A percentile compares a stretch with the other conserved stretches of the same genome.
These are phyloP conservation scores for Picea abies DNA, from an alignment of 83 land plant genomes.

Conservation along the genomic window DNA sequence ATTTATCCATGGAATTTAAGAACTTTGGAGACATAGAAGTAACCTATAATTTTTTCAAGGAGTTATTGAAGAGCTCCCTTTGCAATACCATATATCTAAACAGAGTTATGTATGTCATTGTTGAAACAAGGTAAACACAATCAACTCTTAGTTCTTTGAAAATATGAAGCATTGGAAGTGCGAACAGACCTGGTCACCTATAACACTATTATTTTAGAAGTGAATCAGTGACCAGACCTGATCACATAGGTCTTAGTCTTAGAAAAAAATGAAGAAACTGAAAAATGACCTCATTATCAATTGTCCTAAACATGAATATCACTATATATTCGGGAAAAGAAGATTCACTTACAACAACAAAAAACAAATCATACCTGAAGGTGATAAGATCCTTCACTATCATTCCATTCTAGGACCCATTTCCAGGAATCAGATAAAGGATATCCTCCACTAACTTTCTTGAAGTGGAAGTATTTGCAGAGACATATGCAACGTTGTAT, in stretches of 20 bases:
- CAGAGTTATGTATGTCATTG: constrained; percentile 41
- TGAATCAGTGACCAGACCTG: too few relatives aligned
- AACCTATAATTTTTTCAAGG: constrained; percentile 25
- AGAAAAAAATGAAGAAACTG: neutral
- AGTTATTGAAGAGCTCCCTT: constrained; percentile 24
- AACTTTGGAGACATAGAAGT: constrained; percentile 15
- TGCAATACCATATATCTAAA: constrained; percentile 29
- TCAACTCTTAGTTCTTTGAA: constrained; percentile 44
- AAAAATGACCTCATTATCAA: constrained; percentile 4
- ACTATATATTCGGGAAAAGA: neutral
- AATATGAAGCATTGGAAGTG: constrained; percentile 31
- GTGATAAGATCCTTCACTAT: constrained; percentile 44
- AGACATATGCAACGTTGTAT: constrained; percentile 75
- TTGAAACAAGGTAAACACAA: constrained; percentile 42
- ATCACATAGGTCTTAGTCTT: neutral
- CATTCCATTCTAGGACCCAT: constrained; percentile 6
- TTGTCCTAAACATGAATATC: too few relatives aligned
- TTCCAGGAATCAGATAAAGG: constrained; percentile 57
- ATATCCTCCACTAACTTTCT: constrained; percentile 86
- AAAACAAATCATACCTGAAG: too few relatives aligned
- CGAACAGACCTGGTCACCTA: constrained; percentile 46
- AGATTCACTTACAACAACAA: neutral
- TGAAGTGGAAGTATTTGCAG: constrained; percentile 81
- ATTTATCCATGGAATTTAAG: constrained; percentile 38
- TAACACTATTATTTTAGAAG: constrained; percentile 36